A percentile compares a stretch with the other conserved stretches of the same genome.
Conservation (phyloP, 208 protist genomes). For the Leishmania turanica region DNA sequence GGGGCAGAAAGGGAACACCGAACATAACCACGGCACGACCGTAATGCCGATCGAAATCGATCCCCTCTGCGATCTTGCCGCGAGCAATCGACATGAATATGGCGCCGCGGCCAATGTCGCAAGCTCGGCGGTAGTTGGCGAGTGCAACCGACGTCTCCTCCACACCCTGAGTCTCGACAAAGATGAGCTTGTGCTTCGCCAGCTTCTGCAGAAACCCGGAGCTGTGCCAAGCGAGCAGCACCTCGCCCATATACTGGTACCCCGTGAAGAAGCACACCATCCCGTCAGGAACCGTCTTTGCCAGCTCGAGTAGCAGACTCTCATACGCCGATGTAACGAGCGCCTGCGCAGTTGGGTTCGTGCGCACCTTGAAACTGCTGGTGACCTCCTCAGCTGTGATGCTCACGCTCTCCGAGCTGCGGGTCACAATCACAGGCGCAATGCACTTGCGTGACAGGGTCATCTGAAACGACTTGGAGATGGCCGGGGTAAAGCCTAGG, state of each 20-base stretch:
- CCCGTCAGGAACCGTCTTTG: constrained; percentile 96
- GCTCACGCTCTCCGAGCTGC: constrained; percentile 87
- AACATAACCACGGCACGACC: constrained; percentile 97
- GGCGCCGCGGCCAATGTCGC: constrained; percentile 97
- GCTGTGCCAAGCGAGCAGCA: constrained; percentile 93
- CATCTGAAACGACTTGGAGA: constrained; percentile 95
- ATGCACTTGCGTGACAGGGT: constrained; percentile 96
- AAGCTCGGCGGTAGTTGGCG: constrained; percentile 97
- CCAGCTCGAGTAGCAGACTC: constrained; percentile 94
- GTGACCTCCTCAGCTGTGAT: constrained; percentile 90
- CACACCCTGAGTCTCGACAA: constrained; percentile 98
- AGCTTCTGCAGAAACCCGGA: constrained; percentile 93
- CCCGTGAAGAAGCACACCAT: constrained; percentile 98
- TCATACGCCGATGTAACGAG: constrained; percentile 97
- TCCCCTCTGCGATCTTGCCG: constrained; percentile 98
- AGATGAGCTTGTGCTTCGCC: constrained; percentile 97
- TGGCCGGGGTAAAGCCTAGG: constrained; percentile 95
- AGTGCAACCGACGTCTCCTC: constrained; percentile 98
- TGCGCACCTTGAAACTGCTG: constrained; percentile 91
- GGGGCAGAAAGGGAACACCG: constrained; percentile 97
- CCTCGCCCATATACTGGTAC: constrained; percentile 96
- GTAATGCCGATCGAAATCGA: constrained; percentile 99
- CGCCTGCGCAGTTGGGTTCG: constrained; percentile 73
- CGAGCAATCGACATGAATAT: constrained; percentile 99
- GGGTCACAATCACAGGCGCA: constrained; percentile 93